Conservation (phyloP, 2,329 filamentous ascomycete species). For the Claviceps sp. region DNA sequence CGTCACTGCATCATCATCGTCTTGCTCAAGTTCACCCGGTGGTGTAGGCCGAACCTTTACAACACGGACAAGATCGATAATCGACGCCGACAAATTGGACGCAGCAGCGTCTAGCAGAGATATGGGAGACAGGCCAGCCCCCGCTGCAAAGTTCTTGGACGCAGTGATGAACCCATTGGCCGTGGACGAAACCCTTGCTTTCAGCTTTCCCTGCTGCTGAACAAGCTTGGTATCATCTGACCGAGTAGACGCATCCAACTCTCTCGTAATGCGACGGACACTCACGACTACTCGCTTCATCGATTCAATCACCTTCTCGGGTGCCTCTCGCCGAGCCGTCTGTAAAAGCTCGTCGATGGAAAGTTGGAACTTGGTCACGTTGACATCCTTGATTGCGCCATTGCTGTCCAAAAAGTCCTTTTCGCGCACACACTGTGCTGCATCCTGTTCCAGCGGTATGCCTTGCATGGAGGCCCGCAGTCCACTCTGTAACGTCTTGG, state of each 20-base stretch:
- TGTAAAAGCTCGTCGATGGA: constrained; percentile 82
- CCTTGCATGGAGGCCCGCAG: constrained; percentile 72
- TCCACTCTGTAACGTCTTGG: constrained; percentile 75
- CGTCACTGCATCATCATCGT: constrained; percentile 54
- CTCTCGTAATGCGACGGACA: constrained; percentile 73
- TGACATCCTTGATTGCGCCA: constrained; percentile 77
- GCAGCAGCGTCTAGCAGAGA: constrained; percentile 87
- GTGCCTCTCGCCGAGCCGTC: constrained; percentile 58
- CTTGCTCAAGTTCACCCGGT: constrained; percentile 61
- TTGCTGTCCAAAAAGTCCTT: constrained; percentile 54
- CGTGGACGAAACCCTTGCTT: constrained; percentile 73
- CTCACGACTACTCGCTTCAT: constrained; percentile 78
- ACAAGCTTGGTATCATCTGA: constrained; percentile 36
- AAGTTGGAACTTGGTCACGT: constrained; percentile 91
- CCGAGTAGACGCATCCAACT: constrained; percentile 49
- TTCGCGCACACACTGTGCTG: constrained; percentile 52
- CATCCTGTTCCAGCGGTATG: constrained; percentile 54
- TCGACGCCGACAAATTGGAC: constrained; percentile 71
- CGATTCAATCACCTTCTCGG: constrained; percentile 63
- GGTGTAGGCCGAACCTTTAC: constrained; percentile 76
- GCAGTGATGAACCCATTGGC: constrained; percentile 94
- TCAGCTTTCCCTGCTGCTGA: constrained; percentile 56
- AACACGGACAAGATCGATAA: constrained; percentile 71
- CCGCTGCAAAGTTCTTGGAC: constrained; percentile 76
- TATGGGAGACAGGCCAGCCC: constrained; percentile 79